Base-by-base conservation (phyloP, 345 rosid species). In the Hibiscus syriacus region DNA sequence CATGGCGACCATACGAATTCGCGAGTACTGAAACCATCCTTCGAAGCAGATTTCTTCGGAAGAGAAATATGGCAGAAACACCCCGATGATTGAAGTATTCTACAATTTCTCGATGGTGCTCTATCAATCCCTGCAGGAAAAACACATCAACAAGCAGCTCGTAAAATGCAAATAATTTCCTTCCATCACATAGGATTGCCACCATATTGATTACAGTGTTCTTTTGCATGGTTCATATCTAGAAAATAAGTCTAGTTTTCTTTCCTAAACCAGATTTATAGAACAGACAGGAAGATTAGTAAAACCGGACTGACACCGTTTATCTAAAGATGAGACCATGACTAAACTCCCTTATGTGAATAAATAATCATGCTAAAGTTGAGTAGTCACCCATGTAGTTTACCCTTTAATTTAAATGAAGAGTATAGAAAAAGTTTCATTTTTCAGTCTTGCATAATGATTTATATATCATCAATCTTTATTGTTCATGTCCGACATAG, bases 11-110 rank as follows among this genome's bases (percentile, higher is more conserved):
- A 77, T 86, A 84, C 63, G 96, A 87, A 78, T 94, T 94, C 2
- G 97, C 92, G 32, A 86, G 73, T 64, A 87, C 79, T 29, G 99
- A 94, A 71, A 94, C 90, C 95, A 90, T 80, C 64, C 97, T 87
- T 14, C 95, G 87, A 34, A 34, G 38, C 38, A 34, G 7, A 34
- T 34, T 34, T 34, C 38, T 34, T 34, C 38, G 38, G 9, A 34
- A 34, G 38, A 34, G 38, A 34, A 34, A 34, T 34, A 34, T 6
- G 38, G 38, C 38, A 6, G 38, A 38, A 38, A 38, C 41, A 10
- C 41, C 41, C 7, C 41, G 12, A 38, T 73, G 79, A 67, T 89
- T 89, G 82, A 94, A 87, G 87, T 94, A 94, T 5, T 87, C 87
- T 22, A 77, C 85, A 7, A 94, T 83, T 12, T 80, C 85, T 23